These are phyloP conservation scores for Friedmanniomyces endolithicus DNA, from an alignment of 495 filamentous ascomycete genomes.

Conservation along the genomic window DNA sequence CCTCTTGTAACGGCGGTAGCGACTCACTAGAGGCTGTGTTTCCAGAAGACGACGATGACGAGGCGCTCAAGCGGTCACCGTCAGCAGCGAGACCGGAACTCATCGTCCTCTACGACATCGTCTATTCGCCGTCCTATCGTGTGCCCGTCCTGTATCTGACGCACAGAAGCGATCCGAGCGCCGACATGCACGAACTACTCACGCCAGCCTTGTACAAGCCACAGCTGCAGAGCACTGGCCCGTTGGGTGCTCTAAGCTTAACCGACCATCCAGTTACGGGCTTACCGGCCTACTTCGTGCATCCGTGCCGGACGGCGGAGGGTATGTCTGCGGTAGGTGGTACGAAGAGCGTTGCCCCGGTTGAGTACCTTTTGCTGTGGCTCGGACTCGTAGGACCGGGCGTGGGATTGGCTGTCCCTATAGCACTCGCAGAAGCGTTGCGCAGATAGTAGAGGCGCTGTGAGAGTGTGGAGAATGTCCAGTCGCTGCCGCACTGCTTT, in stretches of 20 bases:
- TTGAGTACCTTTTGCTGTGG: constrained; percentile 69
- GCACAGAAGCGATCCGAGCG: constrained; percentile 38
- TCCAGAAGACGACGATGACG: constrained; percentile 1
- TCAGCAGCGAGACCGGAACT: background rate
- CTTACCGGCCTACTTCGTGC: constrained; percentile 64
- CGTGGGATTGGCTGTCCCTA: constrained; percentile 60
- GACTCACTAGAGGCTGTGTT: too few relatives aligned
- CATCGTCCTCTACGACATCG: constrained; percentile 40
- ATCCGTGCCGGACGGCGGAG: constrained; percentile 76
- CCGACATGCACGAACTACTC: constrained; percentile 54
- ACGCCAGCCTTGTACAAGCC: constrained; percentile 52
- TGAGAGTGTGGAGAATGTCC: background rate
- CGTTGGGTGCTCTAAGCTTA: constrained; percentile 64
- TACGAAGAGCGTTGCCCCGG: constrained; percentile 39
- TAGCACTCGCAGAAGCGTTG: constrained; percentile 28
- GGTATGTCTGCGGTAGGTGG: constrained; percentile 46
- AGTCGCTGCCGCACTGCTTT: too few relatives aligned
- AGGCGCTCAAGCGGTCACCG: background rate
- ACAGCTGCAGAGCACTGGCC: constrained; percentile 44
- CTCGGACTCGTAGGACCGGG: constrained; percentile 61
- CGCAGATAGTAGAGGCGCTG: too few relatives aligned
- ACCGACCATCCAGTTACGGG: constrained; percentile 67
- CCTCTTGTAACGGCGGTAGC: too few relatives aligned
- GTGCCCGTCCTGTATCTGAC: constrained; percentile 49
- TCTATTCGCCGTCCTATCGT: constrained; percentile 45